phyloP scores from a whole-genome alignment of 208 protist species.

The Crithidia expoeki region DNA sequence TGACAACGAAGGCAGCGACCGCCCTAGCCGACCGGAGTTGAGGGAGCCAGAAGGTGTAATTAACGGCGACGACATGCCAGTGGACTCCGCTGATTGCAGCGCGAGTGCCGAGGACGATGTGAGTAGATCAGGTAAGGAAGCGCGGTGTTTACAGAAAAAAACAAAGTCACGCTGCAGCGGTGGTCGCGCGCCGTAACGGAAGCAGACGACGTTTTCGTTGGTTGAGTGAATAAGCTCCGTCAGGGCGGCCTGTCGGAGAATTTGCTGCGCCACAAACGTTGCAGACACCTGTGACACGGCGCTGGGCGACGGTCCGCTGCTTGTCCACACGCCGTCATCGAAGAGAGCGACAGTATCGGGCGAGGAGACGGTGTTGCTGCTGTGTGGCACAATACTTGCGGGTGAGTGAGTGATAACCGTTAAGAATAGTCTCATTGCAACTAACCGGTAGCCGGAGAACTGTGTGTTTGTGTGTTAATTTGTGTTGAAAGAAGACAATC shows the following conservation, averaged over 20 bases:
- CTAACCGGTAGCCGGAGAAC: background rate
- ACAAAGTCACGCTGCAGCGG: conserved; percentile 1
- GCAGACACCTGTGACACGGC: conserved; percentile 6
- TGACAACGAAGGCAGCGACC: conserved; percentile 9
- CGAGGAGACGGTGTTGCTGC: background rate
- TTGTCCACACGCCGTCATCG: conserved; percentile 27
- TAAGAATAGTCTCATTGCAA: conserved; percentile 18
- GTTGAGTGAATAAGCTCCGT: background rate
- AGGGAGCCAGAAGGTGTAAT: background rate
- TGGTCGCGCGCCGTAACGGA: conserved; percentile 31
- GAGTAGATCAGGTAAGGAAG: no score
- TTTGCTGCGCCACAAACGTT: conserved; percentile 19
- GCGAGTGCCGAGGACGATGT: background rate
- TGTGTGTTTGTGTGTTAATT: background rate
- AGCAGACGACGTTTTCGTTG: conserved; percentile 2
- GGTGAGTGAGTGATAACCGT: background rate
- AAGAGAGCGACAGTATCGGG: conserved; percentile 15
- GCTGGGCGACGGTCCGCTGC: conserved; percentile 11
- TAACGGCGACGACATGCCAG: background rate
- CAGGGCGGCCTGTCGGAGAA: conserved; percentile 15
- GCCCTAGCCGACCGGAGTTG: background rate
- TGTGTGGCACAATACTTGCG: background rate
- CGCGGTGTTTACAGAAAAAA: conserved; percentile 16
- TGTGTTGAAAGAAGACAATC: background rate
- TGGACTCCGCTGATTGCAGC: background rate